Base-by-base conservation (phyloP, 495 filamentous ascomycete genomes). In the Penicillium waksmanii region DNA sequence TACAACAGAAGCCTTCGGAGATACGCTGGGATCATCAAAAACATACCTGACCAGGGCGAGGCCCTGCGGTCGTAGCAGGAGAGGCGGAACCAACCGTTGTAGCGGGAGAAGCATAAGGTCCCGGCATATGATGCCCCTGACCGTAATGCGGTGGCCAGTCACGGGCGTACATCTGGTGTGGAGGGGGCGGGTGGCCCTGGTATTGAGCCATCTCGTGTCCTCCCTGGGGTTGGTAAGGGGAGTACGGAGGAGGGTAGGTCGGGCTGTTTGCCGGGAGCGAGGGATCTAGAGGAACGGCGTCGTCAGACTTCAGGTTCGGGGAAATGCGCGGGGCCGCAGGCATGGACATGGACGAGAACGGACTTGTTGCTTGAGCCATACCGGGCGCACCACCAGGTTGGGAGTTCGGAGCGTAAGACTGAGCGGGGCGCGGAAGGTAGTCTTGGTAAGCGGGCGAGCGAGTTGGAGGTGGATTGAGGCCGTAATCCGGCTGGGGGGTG, bases 311-410 rank as follows among this genome's bases (percentile, higher is more conserved):
- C 74, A 85, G 81, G 80, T 87, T 87, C 71, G 86, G 79, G 68
- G 82, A 79, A 69, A 77, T 79, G 76, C 82, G 78, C 80, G 77
- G 76, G 77, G 82, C 82, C 78, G 89, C 84, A 82, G 84, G 82
- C 77, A 89, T 80, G 85, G 85, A 83, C 82, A 88, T 84, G 75
- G 85, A 84, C 82, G 88, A 84, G 75, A 89, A 96, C 92, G 91
- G 89, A 97, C 92, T 97, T 89, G 89, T 87, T 88, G 91, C 81
- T 89, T 96, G 91, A 84, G 92, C 90, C 94, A 96, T 97, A 87
- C 86, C 87, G 87, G 88, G 90, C 80, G 87, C 87, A 81, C 82
- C 85, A 76, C 83, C 87, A 73, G 83, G 82, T 68, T 89, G 87
- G 69, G 85, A 88, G 82, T 84, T 87, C 58, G 89, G 81, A 65